These are phyloP conservation scores for Chalaropsis ovoidea DNA, from an alignment of 2,329 filamentous ascomycete species.

Conservation along the genomic window DNA sequence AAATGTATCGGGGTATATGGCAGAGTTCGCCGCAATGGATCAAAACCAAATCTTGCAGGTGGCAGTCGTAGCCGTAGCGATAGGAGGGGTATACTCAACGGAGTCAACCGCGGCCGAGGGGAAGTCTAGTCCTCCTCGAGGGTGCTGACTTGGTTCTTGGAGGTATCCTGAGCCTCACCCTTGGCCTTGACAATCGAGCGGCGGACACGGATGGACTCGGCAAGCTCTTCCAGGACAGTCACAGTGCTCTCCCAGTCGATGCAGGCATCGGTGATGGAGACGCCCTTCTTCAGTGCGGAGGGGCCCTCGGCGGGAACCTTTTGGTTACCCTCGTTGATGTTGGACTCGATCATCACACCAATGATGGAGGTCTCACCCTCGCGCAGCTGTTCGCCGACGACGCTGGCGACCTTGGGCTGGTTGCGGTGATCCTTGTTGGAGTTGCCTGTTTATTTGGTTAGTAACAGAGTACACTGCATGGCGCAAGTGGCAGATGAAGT, in stretches of 20 bases:
- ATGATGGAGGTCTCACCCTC: conserved; percentile 81
- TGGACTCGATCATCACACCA: conserved; percentile 97
- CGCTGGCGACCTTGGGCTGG: conserved; percentile 83
- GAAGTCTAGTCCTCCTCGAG: conserved; percentile 42
- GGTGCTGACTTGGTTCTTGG: conserved; percentile 36
- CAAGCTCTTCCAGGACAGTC: conserved; percentile 70
- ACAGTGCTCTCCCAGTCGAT: conserved; percentile 87
- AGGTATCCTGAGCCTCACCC: conserved; percentile 29
- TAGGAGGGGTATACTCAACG: background rate
- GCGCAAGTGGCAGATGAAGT: background rate
- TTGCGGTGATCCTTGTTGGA: conserved; percentile 96
- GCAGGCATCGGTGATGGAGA: conserved; percentile 93
- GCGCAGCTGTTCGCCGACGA: conserved; percentile 72
- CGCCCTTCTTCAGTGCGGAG: conserved; percentile 67
- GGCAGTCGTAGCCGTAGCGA: background rate
- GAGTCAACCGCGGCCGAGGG: background rate
- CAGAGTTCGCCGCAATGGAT: background rate
- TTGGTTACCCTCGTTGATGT: conserved; percentile 83
- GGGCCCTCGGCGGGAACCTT: conserved; percentile 81
- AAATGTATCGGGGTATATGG: conserved; percentile 8
- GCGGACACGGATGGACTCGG: conserved; percentile 68
- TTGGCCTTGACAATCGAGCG: conserved; percentile 42
- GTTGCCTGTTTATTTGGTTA: conserved; percentile 45
- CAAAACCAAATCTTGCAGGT: background rate
- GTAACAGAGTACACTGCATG: background rate